Percentiles rank a stretch among this genome's conserved stretches.
Conservation (phyloP, 345 rosid genomes). For the Cardamine chenopodiifolia region DNA sequence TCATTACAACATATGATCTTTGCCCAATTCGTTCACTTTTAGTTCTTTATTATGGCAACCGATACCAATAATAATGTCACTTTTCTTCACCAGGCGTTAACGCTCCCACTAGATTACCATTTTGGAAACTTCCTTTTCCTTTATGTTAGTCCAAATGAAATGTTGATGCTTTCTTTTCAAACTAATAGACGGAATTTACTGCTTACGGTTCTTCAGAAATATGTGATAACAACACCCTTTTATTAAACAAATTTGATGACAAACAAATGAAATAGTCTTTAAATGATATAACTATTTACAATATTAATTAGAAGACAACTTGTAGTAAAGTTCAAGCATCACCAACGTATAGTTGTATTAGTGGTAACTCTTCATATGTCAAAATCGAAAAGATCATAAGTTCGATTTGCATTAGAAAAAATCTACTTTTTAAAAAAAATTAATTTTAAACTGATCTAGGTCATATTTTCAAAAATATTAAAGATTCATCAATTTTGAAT, state of each 20-base stretch:
- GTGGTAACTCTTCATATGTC: too few relatives aligned
- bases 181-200: neutral
- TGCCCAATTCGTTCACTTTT: slow-evolving; percentile 33
- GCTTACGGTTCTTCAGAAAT: neutral
- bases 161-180: neutral
- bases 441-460: too few relatives aligned
- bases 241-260: neutral
- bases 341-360: too few relatives aligned
- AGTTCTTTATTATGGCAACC: slow-evolving; percentile 29
- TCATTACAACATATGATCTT: slow-evolving; percentile 42
- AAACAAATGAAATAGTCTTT: neutral
- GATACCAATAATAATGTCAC: slow-evolving; percentile 20
- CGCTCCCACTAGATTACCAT: slow-evolving; percentile 23
- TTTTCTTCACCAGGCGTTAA: slow-evolving; percentile 30
- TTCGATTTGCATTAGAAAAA: too few relatives aligned
- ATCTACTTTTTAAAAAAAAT: too few relatives aligned
- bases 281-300: neutral
- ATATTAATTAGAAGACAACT: neutral
- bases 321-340: too few relatives aligned
- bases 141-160: slow-evolving; percentile 3
- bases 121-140: slow-evolving; percentile 8
- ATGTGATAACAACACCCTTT: neutral
- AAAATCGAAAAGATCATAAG: too few relatives aligned
- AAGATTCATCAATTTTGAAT: too few relatives aligned
- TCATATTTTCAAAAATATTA: too few relatives aligned